Percentiles rank a stretch among this genome's conserved stretches.
Conservation (phyloP, 495 filamentous ascomycete species). For the Cercophora newfieldiana region DNA sequence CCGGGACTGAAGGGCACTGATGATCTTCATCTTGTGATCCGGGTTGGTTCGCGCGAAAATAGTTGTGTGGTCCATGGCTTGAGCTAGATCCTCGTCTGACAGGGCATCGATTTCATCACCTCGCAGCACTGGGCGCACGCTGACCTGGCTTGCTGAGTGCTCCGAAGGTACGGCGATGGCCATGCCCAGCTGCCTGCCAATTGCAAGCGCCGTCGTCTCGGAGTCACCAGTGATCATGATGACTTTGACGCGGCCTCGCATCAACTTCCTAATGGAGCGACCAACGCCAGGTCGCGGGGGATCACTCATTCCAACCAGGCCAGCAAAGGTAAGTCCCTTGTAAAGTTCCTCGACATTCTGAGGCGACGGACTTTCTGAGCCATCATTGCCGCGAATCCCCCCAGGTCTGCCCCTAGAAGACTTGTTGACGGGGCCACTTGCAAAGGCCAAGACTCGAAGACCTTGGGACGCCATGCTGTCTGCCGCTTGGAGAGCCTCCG, state of each 20-base stretch:
- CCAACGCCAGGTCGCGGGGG: slow-evolving; percentile 88
- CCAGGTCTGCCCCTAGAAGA: slow-evolving; percentile 37
- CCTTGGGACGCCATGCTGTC: slow-evolving; percentile 90
- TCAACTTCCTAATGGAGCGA: slow-evolving; percentile 82
- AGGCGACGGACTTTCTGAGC: slow-evolving; percentile 39
- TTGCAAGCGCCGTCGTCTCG: slow-evolving; percentile 89
- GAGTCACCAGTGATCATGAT: slow-evolving; percentile 99
- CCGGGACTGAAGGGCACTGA: slow-evolving; percentile 83
- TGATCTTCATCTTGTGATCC: slow-evolving; percentile 97
- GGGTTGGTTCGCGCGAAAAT: slow-evolving; percentile 96
- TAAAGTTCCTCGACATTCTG: slow-evolving; percentile 70
- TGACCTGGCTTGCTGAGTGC: slow-evolving; percentile 44
- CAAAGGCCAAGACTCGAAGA: slow-evolving; percentile 89
- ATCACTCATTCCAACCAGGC: slow-evolving; percentile 95
- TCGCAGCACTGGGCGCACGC: slow-evolving; percentile 70
- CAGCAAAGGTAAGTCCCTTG: slow-evolving; percentile 81
- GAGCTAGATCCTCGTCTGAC: slow-evolving; percentile 77
- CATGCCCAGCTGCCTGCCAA: slow-evolving; percentile 92
- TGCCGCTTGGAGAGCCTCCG: slow-evolving; percentile 76
- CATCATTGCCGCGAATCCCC: slow-evolving; percentile 29
- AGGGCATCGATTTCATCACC: slow-evolving; percentile 91
- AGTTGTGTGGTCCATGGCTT: slow-evolving; percentile 80
- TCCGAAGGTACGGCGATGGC: slow-evolving; percentile 54
- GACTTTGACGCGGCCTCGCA: slow-evolving; percentile 90
- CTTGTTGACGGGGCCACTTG: slow-evolving; percentile 64